These are phyloP conservation scores for Boletellus deceptivus DNA, from an alignment of 1,284 basidiomycete species.

Conservation along the genomic window DNA sequence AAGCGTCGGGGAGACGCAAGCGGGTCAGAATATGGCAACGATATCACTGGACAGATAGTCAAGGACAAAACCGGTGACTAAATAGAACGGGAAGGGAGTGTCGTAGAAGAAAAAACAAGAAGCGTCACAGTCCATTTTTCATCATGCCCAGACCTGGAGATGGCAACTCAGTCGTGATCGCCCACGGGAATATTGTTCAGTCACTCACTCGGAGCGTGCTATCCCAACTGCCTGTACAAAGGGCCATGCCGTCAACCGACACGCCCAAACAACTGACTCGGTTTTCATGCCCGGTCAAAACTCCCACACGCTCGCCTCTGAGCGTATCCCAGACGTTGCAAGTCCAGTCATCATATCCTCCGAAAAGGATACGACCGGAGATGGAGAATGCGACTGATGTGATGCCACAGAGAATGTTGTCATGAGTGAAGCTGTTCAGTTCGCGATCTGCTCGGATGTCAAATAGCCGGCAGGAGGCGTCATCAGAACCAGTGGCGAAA, in stretches of 20 bases:
- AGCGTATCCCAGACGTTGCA: constrained; percentile 99
- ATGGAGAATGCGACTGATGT: constrained; percentile 98
- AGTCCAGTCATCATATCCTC: constrained; percentile 99
- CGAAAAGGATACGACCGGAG: constrained; percentile 95
- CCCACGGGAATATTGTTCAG: constrained; percentile 4
- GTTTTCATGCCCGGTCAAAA: constrained; percentile 97
- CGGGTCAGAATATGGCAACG: constrained; percentile 48
- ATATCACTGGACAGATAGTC: constrained; percentile 44
- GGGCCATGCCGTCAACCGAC: constrained; percentile 93
- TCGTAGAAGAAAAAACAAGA: constrained; percentile 23
- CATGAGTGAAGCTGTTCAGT: constrained; percentile 94
- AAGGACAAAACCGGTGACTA: constrained; percentile 24
- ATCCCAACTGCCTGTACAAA: constrained; percentile 99
- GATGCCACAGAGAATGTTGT: constrained; percentile 98
- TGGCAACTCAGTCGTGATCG: constrained; percentile 9
- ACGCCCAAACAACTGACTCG: constrained; percentile 96
- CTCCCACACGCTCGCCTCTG: constrained; percentile 96
- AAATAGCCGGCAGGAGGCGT: constrained; percentile 96
- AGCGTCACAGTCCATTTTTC: constrained; percentile 22
- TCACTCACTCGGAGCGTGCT: constrained; percentile 85
- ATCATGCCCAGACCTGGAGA: constrained; percentile 60
- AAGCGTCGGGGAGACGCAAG: constrained; percentile 41
- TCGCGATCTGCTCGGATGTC: constrained; percentile 98
- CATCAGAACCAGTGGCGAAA: constrained; percentile 98
- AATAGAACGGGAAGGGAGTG: constrained; percentile 26